Percentiles rank a stretch among this genome's conserved stretches.
Evolutionary conservation across 2,329 filamentous ascomycete genomes (phyloP).

Genomic region (Setomelanomma holmii): DNA sequence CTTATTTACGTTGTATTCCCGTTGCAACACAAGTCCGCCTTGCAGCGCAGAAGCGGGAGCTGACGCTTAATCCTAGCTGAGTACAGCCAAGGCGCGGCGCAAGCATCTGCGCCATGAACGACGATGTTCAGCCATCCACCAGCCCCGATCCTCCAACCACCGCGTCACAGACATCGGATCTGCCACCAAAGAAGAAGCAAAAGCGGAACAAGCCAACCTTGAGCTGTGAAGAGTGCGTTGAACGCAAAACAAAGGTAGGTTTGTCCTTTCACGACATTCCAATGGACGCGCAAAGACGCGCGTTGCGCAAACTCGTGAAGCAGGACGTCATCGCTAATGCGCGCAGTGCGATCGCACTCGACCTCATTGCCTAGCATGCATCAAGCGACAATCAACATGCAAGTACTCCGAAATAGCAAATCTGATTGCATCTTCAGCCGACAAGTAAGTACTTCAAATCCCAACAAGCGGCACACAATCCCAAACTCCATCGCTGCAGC

Average conservation of each 20-base stretch:
- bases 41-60: conserved; percentile 4
- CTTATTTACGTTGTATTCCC: conserved; percentile 35
- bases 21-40: conserved; percentile 21
- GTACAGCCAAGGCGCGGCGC: conserved; percentile 7
- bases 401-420: conserved; percentile 79
- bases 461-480: no score
- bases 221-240: conserved; percentile 80
- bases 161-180: conserved; percentile 17
- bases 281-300: no score
- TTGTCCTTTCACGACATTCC: no score
- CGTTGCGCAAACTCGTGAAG: no score
- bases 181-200: conserved; percentile 71
- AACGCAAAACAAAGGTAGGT: conserved; percentile 79
- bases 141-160: conserved; percentile 26
- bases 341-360: conserved; percentile 75
- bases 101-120: conserved; percentile 17
- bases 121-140: conserved; percentile 23
- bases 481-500: no score
- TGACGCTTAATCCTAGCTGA: conserved; percentile 1
- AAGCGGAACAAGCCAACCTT: conserved; percentile 85
- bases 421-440: conserved; percentile 63
- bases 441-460: conserved; percentile 62
- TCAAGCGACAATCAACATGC: conserved; percentile 79
- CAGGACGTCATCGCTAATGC: conserved; percentile 16
- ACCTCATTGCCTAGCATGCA: conserved; percentile 64